Base-by-base conservation (phyloP, 2,329 filamentous ascomycete genomes). In the Pseudocercospora crystallina region DNA sequence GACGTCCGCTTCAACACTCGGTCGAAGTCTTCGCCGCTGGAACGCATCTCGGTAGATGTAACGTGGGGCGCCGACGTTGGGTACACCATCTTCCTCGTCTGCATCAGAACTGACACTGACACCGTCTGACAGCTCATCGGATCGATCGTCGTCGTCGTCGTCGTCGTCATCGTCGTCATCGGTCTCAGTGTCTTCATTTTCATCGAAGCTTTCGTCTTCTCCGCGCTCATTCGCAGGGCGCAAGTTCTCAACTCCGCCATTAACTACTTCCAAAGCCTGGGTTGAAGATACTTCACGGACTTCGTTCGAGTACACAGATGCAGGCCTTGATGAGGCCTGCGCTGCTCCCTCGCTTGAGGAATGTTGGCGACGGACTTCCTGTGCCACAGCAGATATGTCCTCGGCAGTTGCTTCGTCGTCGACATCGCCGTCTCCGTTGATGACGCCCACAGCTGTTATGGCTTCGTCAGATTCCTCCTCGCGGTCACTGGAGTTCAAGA, bases 1-100 rank as follows among this genome's bases (percentile, higher is more conserved):
- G 5, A 81, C 74, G 44, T 81, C 66, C 0, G 68, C 61, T 53
- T 84, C 80, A 12, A 85, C 79, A 13, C 73, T 71, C 43, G 77
- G 72, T 45, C 79, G 74, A 20, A 72, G 65, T 15, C 69, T 69
- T 39, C 71, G 72, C 39, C 75, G 73, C 42, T 76, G 72, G 43
- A 79, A 77, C 4, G 78, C 75, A 35, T 76, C 74, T 17, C 73
- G 71, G 61, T 76, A 76, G 13, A 80, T 67, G 56, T 65, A 64
- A 13, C 63, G 61, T 30, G 64, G 63, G 4, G 65, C 46, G n/a
- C 62, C 67, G 17, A 58, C 29, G 14, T 62, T 65, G 13, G 62
- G 64, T 7, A 67, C 66, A 20, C 63, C 68, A 35, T 69, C 68
- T 32, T 65, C 63, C 33, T 72, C 69, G 14, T 70, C 69, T 14